Evolutionary conservation across 2,329 filamentous ascomycete genomes (phyloP), one percentile per base, ranked within the genome.

Genomic region (Talaromyces sp.): DNA sequence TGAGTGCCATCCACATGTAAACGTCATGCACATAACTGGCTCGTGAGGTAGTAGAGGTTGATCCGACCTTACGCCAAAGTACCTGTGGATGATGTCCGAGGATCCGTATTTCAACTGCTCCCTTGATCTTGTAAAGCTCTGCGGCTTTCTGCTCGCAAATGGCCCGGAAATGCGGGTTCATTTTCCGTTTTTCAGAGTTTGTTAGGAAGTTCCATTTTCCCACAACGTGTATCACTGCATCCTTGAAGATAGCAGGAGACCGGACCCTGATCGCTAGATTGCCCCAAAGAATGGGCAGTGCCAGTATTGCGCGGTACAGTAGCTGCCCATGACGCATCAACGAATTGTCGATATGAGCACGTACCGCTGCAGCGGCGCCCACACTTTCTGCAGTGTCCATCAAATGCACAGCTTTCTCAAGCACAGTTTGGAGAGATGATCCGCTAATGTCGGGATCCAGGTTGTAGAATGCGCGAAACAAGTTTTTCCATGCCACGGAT

Each of bases 1-100:
- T 70, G 8, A 84, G 73, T 3, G 78, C 79, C 73, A 84, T 82
- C 83, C 83, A 85, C 68, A 80, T 75, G 66, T 84, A 77, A 66
- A 85, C 81, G 66, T 85, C 80, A 65, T 77, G 80, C 22, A 75
- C 73, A 67, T 84, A 85, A 17, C 74, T 73, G 52, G 79, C 77
- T 39, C 81, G 79, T 60, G 74, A 72, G 45, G 75, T 74, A 22
- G 73, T 72, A 63, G 76, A 73, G 15, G 15, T 31, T 17, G 39
- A 43, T 43, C 66, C 69, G 5, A 70, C 74, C 25, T 71, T 43
- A 67, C 74, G 62, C 66, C 68, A 62, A 77, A 79, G 76, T 80
- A 83, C 68, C 80, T 79, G 37, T 7, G 74, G 74, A 50, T 73
- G 70, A 67, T 74, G 68, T 4, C 73, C 71, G 9, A 71, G 63